Evolutionary conservation across 2,329 filamentous ascomycete species (phyloP).

Genomic region (Diaporthe helianthi): DNA sequence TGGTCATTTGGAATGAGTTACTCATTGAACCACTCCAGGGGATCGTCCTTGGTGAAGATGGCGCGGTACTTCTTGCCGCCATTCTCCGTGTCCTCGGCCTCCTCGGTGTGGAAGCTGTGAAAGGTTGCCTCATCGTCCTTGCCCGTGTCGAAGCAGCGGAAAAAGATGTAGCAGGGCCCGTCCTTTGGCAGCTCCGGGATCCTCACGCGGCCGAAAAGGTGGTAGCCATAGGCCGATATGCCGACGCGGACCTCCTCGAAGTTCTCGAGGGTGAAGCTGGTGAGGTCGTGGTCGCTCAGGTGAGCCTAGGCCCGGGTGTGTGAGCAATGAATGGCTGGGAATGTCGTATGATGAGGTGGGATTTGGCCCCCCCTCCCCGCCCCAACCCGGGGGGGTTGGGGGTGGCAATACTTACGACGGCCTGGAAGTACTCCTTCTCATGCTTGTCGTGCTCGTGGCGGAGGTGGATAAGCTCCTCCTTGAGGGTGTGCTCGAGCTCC

Average conservation of each 20-base stretch:
- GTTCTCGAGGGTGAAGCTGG: conserved; percentile 48
- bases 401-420: conserved; percentile 45
- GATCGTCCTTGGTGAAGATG: conserved; percentile 54
- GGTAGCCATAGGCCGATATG: conserved; percentile 54
- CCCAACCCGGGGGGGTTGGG: too few relatives aligned
- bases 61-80: conserved; percentile 54
- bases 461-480: conserved; percentile 56
- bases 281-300: conserved; percentile 49
- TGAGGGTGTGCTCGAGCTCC: conserved; percentile 58
- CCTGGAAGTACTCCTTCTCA: conserved; percentile 62
- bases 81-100: conserved; percentile 48
- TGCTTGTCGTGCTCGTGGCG: conserved; percentile 58
- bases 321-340: background rate
- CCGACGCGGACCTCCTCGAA: conserved; percentile 54
- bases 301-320: conserved; percentile 35
- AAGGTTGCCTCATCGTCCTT: conserved; percentile 48
- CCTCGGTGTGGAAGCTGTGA: conserved; percentile 57
- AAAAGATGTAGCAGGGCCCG: conserved; percentile 53
- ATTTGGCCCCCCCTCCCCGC: too few relatives aligned
- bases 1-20: conserved; percentile 36
- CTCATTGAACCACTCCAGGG: conserved; percentile 62
- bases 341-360: background rate
- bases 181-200: conserved; percentile 50
- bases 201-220: conserved; percentile 57
- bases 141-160: conserved; percentile 54